Base-by-base conservation (phyloP, 768 basidiomycete genomes). In the Scleroderma citrinum region DNA sequence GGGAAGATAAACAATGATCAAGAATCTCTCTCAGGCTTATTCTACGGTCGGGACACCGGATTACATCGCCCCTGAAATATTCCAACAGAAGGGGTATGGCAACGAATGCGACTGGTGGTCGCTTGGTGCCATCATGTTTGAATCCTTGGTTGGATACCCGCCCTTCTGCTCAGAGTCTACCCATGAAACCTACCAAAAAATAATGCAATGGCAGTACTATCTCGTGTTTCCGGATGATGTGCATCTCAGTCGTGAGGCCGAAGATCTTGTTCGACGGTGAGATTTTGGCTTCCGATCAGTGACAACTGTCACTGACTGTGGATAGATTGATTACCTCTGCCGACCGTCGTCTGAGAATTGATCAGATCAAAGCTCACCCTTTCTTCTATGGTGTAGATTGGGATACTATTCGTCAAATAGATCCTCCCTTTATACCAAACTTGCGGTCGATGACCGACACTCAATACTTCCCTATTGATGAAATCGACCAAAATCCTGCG, bases 71-170 rank as follows among this genome's bases (percentile, higher is more conserved):
- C 93, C 94, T 1, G 94, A 98, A 66, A 96, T 97, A 60, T 98
- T 98, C 76, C 68, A 87, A 52, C 92, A 94, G 65, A 85, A 90
- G 63, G 96, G 96, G n/a, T 98, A 98, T 65, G 92, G 91, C 20
- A 91, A 94, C 60, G 94, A 95, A 68, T 97, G 94, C 61, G 96
- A 99, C 67, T 98, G 94, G 93, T 99, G 96, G 96, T 96, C 94
- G 7, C 76, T 98, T 24, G 96, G 96, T 5, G 91, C 93, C 16
- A 97, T 98, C 73, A 94, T 92, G 87, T 99, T 96, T 65, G 95
- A 98, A 69, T 96, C 88, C 67, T 72, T 98, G 20, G 91, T 98
- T 56, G 96, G 96, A 48, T 98, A 96, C 67, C 92, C 94, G 20
- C 93, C 92, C 0, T 94, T 97, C 73, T 97, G 92, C 68, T 92